Conservation (phyloP, 331 rosid genomes). For the Quercus tomentella region DNA sequence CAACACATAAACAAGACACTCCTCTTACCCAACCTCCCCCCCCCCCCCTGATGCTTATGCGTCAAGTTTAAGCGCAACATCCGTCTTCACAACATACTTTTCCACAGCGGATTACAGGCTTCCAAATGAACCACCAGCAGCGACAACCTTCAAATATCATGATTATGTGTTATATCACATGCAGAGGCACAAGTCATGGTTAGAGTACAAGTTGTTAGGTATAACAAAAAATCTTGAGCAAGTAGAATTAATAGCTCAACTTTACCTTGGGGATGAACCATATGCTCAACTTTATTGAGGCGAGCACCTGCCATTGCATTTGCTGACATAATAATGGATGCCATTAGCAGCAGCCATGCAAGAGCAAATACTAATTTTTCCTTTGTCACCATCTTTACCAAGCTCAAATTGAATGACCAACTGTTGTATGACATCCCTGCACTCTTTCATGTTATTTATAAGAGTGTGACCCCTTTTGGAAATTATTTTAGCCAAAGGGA, state of each 20-base stretch:
- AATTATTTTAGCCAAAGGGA: background rate
- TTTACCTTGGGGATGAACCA: conserved; percentile 35
- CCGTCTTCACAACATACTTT: conserved; percentile 28
- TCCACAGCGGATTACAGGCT: conserved; percentile 31
- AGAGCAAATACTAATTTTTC: background rate
- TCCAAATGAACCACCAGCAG: conserved; percentile 35
- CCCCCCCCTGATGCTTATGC: background rate
- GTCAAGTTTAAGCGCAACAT: conserved; percentile 19
- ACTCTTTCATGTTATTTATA: background rate
- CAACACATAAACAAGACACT: too few relatives aligned
- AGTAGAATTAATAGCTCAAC: background rate
- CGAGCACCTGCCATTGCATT: background rate
- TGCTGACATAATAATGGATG: background rate
- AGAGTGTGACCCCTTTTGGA: background rate
- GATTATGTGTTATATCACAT: background rate
- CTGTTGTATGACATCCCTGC: background rate
- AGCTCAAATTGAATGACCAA: background rate
- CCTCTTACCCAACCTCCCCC: too few relatives aligned
- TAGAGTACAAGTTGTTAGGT: background rate
- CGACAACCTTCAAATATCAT: conserved; percentile 27
- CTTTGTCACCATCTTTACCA: background rate
- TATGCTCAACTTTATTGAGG: background rate
- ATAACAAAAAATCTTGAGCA: background rate
- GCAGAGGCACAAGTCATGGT: background rate
- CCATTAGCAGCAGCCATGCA: background rate